A percentile compares a stretch with the other conserved stretches of the same genome.
These are phyloP conservation scores for Pleurotus salmoneostramineus DNA, from an alignment of 768 basidiomycete genomes.

Conservation along the genomic window DNA sequence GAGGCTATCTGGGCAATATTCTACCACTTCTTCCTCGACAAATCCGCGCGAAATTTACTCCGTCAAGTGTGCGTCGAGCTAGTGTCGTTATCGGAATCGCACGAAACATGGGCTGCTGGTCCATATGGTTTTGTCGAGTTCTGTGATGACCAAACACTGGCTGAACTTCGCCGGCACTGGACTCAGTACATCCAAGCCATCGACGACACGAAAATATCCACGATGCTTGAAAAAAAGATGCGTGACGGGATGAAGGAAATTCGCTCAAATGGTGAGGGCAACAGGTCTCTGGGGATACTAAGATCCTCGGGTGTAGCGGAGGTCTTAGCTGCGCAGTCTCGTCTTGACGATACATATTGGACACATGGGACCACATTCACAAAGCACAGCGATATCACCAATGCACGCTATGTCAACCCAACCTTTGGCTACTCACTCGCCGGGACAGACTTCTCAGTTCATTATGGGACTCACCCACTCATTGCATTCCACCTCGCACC, in stretches of 20 bases:
- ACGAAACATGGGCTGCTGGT: slow-evolving; percentile 23
- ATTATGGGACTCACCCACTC: slow-evolving; percentile 30
- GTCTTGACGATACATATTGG: slow-evolving; percentile 21
- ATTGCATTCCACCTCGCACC: slow-evolving; percentile 27
- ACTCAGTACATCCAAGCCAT: slow-evolving; percentile 17
- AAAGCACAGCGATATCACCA: slow-evolving; percentile 8
- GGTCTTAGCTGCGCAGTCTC: neutral
- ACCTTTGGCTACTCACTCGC: slow-evolving; percentile 27
- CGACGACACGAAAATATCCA: neutral
- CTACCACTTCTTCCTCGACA: slow-evolving; percentile 30
- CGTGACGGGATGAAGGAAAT: neutral
- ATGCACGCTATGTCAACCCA: slow-evolving; percentile 18
- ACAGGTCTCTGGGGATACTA: neutral
- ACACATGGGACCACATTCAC: slow-evolving; percentile 24
- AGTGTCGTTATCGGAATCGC: slow-evolving; percentile 13
- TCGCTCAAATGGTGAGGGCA: neutral
- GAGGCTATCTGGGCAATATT: slow-evolving; percentile 29
- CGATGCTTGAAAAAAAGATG: neutral
- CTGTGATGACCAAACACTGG: slow-evolving; percentile 23
- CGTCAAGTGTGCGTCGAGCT: slow-evolving; percentile 26
- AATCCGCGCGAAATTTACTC: slow-evolving; percentile 17
- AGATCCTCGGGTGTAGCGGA: neutral
- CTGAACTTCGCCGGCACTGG: slow-evolving; percentile 27
- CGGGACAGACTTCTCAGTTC: slow-evolving; percentile 25
- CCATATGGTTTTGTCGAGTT: too few relatives aligned